Conservation (phyloP, 192 early-diverging fungal genomes). For the Coemansia sp. region DNA sequence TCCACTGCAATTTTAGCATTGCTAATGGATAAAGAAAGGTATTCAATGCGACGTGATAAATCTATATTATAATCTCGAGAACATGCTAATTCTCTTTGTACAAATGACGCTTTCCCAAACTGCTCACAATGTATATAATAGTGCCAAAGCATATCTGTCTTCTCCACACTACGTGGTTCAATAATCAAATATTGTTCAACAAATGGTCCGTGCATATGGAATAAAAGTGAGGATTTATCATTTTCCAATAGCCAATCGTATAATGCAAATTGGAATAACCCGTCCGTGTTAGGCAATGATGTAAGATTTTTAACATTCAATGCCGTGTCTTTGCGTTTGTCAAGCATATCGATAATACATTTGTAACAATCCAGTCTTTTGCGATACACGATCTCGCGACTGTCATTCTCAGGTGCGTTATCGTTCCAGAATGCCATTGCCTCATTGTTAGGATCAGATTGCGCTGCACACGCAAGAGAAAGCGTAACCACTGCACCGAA, state of each 20-base stretch:
- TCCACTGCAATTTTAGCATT: constrained; percentile 63
- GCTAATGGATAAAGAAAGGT: constrained; percentile 63
- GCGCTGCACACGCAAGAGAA: constrained; percentile 59
- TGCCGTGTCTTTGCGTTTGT: constrained; percentile 13
- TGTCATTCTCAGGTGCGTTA: constrained; percentile 55
- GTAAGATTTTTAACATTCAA: constrained; percentile 14
- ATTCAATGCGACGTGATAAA: constrained; percentile 59
- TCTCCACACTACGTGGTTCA: constrained; percentile 54
- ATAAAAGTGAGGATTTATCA: constrained; percentile 49
- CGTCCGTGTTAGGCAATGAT: constrained; percentile 56
- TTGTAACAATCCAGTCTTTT: constrained; percentile 49
- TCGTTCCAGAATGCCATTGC: constrained; percentile 60
- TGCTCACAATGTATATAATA: constrained; percentile 62
- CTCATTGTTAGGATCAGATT: constrained; percentile 59
- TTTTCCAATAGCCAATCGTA: constrained; percentile 65
- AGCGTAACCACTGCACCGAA: constrained; percentile 53
- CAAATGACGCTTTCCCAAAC: constrained; percentile 61
- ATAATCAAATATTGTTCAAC: constrained; percentile 56
- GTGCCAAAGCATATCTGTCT: constrained; percentile 65
- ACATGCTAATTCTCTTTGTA: constrained; percentile 51
- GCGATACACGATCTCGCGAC: constrained; percentile 42
- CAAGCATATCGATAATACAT: constrained; percentile 39
- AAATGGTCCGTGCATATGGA: constrained; percentile 49
- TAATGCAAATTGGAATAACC: constrained; percentile 64
- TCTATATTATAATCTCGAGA: constrained; percentile 27